Evolutionary conservation across 2,329 filamentous ascomycete genomes (phyloP), one percentile per base, ranked within the genome.

Genomic region (Trichoderma guizhouense): DNA sequence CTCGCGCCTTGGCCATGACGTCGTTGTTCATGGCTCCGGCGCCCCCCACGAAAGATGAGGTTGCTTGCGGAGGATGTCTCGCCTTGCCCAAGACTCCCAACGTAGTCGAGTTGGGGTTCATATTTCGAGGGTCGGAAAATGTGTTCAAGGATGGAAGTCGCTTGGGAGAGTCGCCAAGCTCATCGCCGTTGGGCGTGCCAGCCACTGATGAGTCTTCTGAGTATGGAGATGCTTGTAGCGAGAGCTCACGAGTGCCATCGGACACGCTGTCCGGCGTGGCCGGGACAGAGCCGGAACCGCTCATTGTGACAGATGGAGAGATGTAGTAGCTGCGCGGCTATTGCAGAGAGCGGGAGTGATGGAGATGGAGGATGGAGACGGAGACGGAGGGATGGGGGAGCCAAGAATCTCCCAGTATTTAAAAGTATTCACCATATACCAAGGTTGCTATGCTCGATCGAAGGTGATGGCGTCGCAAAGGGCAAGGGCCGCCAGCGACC

Each of bases 61-160:
- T 78, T 12, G 82, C 78, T 15, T 82, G 82, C 24, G 82, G 79
- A 3, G 88, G 89, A 63, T 87, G 84, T 72, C 89, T 84, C 5
- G 88, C 89, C 75, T 83, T 88, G 80, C 91, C 94, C 77, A 97
- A 84, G 72, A 93, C 88, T 53, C 94, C 94, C 5, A 95, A 85
- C 53, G 93, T 91, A 32, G 92, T 96, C n/a, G 94, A 97, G n/a
- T 90, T 94, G 7, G 92, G 84, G 71, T 89, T 93, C 89, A 97
- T 94, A 69, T 83, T 84, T 74, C 85, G 83, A 24, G 90, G 83
- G 64, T 91, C 88, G 69, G 90, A 89, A 24, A 88, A 81, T 61
- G 89, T 88, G 76, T 90, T 88, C 55, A 90, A 80, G 6, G 89
- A 88, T 24, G 89, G 86, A 72, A 90, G 78, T 79, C 89, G 82